phyloP scores from a whole-genome alignment of 129 eudicot species.

The Arctium lappa region DNA sequence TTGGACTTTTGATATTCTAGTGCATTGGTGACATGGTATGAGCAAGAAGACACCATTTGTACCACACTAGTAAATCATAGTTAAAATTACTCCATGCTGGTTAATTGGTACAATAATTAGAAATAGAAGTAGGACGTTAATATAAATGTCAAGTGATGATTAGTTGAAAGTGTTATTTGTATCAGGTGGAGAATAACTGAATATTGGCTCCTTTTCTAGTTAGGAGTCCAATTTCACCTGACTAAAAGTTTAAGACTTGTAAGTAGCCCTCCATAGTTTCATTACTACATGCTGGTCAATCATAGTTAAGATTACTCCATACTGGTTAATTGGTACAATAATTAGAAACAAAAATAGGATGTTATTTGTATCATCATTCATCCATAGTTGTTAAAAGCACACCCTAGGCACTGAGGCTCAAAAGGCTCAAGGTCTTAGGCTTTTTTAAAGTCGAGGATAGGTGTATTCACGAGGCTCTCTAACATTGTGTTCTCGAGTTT shows the following conservation, averaged over 20 bases:
- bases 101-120: background rate
- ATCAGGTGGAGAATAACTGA: background rate
- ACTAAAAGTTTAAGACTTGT: too few relatives aligned
- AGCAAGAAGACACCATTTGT: background rate
- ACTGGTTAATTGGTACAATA: background rate
- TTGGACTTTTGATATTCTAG: background rate
- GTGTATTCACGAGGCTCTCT: too few relatives aligned
- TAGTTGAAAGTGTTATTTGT: background rate
- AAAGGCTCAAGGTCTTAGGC: too few relatives aligned
- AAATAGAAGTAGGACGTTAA: conserved; percentile 2
- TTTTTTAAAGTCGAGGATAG: too few relatives aligned
- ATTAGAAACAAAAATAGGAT: background rate
- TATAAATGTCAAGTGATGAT: background rate
- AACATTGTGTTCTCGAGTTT: too few relatives aligned
- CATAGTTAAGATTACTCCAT: background rate
- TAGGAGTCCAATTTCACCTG: too few relatives aligned
- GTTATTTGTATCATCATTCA: too few relatives aligned
- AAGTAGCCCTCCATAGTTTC: too few relatives aligned
- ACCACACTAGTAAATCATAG: background rate
- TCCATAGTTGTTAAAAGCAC: too few relatives aligned
- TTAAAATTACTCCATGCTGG: background rate
- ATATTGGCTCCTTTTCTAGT: too few relatives aligned
- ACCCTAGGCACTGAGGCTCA: too few relatives aligned
- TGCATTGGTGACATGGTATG: background rate
- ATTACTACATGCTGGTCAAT: background rate